phyloP scores from a whole-genome alignment of 768 basidiomycete genomes.

The Termitomyces sp. region DNA sequence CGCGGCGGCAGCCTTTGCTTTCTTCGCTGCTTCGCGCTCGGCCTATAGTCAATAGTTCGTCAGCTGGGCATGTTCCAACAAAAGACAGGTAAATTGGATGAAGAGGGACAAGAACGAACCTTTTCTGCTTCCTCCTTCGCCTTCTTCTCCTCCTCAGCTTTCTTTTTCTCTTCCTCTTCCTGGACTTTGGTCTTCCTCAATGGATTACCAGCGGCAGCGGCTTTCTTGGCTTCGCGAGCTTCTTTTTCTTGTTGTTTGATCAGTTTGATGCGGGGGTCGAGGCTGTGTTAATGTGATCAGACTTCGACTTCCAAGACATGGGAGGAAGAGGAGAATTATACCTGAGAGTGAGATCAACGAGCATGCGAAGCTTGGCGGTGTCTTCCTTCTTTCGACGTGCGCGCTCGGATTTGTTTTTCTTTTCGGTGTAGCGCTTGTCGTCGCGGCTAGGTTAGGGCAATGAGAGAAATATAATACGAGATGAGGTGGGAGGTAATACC shows the following conservation, averaged over 20 bases:
- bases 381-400: slow-evolving; percentile 97
- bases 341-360: slow-evolving; percentile 83
- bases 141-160: slow-evolving; percentile 62
- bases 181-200: slow-evolving; percentile 69
- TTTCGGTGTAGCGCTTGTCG: slow-evolving; percentile 98
- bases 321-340: slow-evolving; percentile 8
- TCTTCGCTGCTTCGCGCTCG: slow-evolving; percentile 73
- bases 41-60: slow-evolving; percentile 13
- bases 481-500: slow-evolving; percentile 31
- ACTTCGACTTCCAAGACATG: background rate
- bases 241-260: slow-evolving; percentile 97
- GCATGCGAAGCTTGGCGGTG: slow-evolving; percentile 76
- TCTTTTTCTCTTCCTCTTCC: slow-evolving; percentile 71
- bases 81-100: background rate
- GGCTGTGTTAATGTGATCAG: slow-evolving; percentile 20
- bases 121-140: slow-evolving; percentile 83
- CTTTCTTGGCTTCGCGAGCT: slow-evolving; percentile 87
- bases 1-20: slow-evolving; percentile 78
- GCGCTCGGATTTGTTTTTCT: slow-evolving; percentile 98
- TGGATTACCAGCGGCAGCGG: slow-evolving; percentile 37
- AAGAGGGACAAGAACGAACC: slow-evolving; percentile 30
- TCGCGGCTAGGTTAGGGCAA: slow-evolving; percentile 63
- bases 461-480: background rate
- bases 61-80: background rate
- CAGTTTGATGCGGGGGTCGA: slow-evolving; percentile 94